Conservation (phyloP, 257 asterid genomes). For the Solanum sitiens region DNA sequence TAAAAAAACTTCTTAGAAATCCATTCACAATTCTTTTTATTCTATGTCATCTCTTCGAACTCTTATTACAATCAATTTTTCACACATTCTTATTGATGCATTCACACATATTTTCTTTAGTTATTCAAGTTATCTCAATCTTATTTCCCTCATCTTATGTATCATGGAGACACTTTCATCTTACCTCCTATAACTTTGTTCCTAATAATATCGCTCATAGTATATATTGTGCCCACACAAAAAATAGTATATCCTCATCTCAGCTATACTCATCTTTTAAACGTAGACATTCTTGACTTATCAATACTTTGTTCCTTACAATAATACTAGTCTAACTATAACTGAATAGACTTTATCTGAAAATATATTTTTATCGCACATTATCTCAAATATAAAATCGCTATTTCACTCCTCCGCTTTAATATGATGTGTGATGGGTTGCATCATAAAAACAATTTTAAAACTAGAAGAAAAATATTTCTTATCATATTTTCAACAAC, state of each 20-base stretch:
- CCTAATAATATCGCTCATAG: neutral
- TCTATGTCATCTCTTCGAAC: neutral
- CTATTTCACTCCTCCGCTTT: neutral
- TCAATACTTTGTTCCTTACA: accelerated
- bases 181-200: neutral
- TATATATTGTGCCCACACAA: neutral
- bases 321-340: neutral
- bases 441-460: neutral
- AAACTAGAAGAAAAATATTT: neutral
- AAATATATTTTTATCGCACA: neutral
- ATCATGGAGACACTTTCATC: neutral
- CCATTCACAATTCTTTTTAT: neutral
- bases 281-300: neutral
- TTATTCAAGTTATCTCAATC: accelerated
- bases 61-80: neutral
- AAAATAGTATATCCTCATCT: neutral
- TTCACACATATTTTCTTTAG: accelerated
- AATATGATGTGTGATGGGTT: neutral
- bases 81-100: accelerated
- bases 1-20: neutral
- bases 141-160: accelerated
- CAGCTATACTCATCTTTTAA: neutral
- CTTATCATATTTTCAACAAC: neutral
- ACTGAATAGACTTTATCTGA: neutral
- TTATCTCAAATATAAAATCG: neutral